Base-by-base conservation (phyloP, 371 early-diverging fungal species). In the Mortierella polycephala region DNA sequence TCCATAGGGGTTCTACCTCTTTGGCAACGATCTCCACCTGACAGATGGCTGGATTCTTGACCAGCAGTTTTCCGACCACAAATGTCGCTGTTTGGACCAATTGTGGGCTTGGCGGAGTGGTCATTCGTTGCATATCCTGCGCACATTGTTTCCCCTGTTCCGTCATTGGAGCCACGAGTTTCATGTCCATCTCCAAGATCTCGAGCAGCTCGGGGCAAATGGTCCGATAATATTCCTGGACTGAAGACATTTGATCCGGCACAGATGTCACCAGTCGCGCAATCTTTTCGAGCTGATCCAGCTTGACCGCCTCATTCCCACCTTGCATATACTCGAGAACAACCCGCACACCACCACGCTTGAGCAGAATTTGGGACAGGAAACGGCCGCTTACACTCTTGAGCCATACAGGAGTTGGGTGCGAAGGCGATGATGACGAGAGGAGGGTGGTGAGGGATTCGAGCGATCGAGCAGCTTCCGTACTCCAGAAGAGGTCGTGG, bases 281-380 rank as follows among this genome's bases (percentile, higher is more conserved):
- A 2, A 92, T 75, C 50, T 85, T 89, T 59, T 90, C 92, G 52
- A 92, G 77, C 62, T 92, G 87, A 40, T 83, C 80, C 62, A 88
- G 63, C 39, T 85, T 89, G 21, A 88, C 86, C 75, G 67, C 62
- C 20, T 67, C 66, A 30, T 58, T 72, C 51, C 68, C 59, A 1
- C 89, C 90, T 7, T 88, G 85, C 37, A 91, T 86, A 58, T 88
- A 92, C 59, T 92, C 89, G 1, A 92, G 64, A 5, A 91, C 85
- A 12, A 88, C 83, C 2, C 85, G 85, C 0, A 89, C 90, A 14
- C 93, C 93, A 39, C 84, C 84, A 0, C 88, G 89, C 18, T 85
- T 81, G 57, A 91, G 71, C 9, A 93, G 59, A 41, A 91, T 86
- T 23, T 89, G 87, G 1, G 91, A 85, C 1, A 93, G 81, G 42